A percentile compares a stretch with the other conserved stretches of the same genome.
These are phyloP conservation scores for Centrapalus pauciflorus DNA, from an alignment of 129 eudicot genomes.

Conservation along the genomic window DNA sequence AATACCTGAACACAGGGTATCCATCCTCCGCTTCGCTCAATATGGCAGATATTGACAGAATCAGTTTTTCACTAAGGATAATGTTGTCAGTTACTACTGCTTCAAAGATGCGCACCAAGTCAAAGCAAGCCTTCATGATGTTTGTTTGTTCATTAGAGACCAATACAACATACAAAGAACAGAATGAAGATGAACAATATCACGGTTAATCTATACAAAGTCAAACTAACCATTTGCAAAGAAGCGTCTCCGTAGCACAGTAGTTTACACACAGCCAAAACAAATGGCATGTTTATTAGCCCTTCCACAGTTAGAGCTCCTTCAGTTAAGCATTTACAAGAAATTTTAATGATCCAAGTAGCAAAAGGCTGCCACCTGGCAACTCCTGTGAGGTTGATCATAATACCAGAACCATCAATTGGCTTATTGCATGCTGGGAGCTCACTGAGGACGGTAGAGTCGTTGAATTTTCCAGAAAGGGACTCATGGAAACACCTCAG, in stretches of 20 bases:
- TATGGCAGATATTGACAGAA: slow-evolving; percentile 52
- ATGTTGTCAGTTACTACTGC: slow-evolving; percentile 53
- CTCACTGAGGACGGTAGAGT: slow-evolving; percentile 47
- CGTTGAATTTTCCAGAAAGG: slow-evolving; percentile 38
- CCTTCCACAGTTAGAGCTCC: slow-evolving; percentile 93
- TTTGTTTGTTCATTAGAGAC: slow-evolving; percentile 22
- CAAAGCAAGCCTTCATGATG: slow-evolving; percentile 79
- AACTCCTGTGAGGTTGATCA: slow-evolving; percentile 65
- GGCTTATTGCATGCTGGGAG: slow-evolving; percentile 60
- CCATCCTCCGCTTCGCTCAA: slow-evolving; percentile 56
- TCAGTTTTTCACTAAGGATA: slow-evolving; percentile 60
- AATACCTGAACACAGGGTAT: slow-evolving; percentile 64
- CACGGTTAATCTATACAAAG: slow-evolving; percentile 3
- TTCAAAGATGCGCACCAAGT: slow-evolving; percentile 66
- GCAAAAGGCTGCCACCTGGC: slow-evolving; percentile 85
- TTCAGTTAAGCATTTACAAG: slow-evolving; percentile 73
- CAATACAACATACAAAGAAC: slow-evolving; percentile 4
- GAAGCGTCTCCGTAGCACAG: slow-evolving; percentile 73
- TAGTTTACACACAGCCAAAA: slow-evolving; percentile 68
- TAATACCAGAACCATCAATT: slow-evolving; percentile 51
- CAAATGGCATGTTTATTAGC: slow-evolving; percentile 54
- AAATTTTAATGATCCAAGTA: slow-evolving; percentile 69
- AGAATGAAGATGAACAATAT: neutral
- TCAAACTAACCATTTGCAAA: slow-evolving; percentile 77
- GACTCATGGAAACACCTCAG: slow-evolving; percentile 60